Evolutionary conservation across 2,329 filamentous ascomycete species (phyloP).

Genomic region (Dactylellina drechsleri): DNA sequence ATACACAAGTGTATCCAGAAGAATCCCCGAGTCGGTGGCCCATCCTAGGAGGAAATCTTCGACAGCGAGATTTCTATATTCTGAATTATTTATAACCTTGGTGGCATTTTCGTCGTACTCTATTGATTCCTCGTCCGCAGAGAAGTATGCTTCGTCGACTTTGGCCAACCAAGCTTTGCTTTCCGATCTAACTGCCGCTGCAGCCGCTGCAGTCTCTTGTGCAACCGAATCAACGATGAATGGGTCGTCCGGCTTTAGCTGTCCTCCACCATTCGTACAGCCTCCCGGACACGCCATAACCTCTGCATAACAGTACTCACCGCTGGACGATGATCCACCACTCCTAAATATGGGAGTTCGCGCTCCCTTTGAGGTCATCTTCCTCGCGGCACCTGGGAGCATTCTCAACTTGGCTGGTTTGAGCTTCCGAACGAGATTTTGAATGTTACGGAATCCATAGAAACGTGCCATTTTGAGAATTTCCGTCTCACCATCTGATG

Average conservation of each 20-base stretch:
- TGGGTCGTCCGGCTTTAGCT: constrained; percentile 89
- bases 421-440: constrained; percentile 91
- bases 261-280: constrained; percentile 96
- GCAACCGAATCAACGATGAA: constrained; percentile 62
- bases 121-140: constrained; percentile 61
- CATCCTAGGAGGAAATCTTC: constrained; percentile 79
- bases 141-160: constrained; percentile 92
- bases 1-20: constrained; percentile 76
- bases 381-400: constrained; percentile 70
- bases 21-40: constrained; percentile 76
- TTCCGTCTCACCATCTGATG: constrained; percentile 34
- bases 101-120: constrained; percentile 57
- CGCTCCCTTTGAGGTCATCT: constrained; percentile 60
- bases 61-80: constrained; percentile 61
- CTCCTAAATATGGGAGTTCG: constrained; percentile 60
- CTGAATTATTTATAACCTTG: constrained; percentile 54
- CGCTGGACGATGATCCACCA: constrained; percentile 56
- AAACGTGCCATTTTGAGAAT: constrained; percentile 81
- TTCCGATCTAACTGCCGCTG: constrained; percentile 68
- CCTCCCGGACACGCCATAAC: constrained; percentile 99
- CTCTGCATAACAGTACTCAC: constrained; percentile 65
- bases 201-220: constrained; percentile 62
- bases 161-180: constrained; percentile 85
- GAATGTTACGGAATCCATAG: constrained; percentile 98
- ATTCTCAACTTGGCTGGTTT: constrained; percentile 82